Base-by-base conservation (phyloP, 768 basidiomycete genomes). In the Boletus rubropictus region DNA sequence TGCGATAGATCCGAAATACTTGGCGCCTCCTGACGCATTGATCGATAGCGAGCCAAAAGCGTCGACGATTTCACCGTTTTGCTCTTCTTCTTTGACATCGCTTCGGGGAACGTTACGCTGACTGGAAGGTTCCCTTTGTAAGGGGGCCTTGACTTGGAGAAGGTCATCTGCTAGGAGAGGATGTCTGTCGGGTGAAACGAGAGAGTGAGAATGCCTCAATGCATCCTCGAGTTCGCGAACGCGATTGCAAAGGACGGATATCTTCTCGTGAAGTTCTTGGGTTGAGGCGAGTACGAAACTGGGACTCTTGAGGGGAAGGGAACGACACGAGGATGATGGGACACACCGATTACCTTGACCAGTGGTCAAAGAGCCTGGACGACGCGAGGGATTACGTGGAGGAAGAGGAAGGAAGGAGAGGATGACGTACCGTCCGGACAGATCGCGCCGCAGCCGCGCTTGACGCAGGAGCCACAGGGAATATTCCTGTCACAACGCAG, bases 1-100 rank as follows among this genome's bases (percentile, higher is more conserved):
- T 18, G 86, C 86, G 20, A 75, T 84, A 27, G 82, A 81, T 10
- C 86, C 86, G 53, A 76, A 87, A 58, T 85, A 89, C 58, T 84
- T 88, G 20, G 86, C 78, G 37, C 81, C 78, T 7, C 87, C 87
- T 1, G 82, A 79, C 18, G 82, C 67, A 39, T 74, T 82, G 54
- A 89, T 84, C 10, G 82, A 80, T n/a, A 89, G 68, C 0, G 86
- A 84, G 17, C 87, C 87, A 61, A 88, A 88, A 9, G 87, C 85
- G 62, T 88, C 85, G 5, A 88, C 78, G 37, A 87, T 73, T 55
- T 89, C 86, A 7, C 77, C 76, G 46, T 78, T 76, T 48, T 65
- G 68, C 46, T 82, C 82, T 52, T 84, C 83, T 58, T 85, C 82
- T 49, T 84, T 84, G 38, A 74, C 54, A 10, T 68, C 56, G 20